Evolutionary conservation across 2,329 filamentous ascomycete genomes (phyloP).

Genomic region (Proliferodiscus dingleyae): DNA sequence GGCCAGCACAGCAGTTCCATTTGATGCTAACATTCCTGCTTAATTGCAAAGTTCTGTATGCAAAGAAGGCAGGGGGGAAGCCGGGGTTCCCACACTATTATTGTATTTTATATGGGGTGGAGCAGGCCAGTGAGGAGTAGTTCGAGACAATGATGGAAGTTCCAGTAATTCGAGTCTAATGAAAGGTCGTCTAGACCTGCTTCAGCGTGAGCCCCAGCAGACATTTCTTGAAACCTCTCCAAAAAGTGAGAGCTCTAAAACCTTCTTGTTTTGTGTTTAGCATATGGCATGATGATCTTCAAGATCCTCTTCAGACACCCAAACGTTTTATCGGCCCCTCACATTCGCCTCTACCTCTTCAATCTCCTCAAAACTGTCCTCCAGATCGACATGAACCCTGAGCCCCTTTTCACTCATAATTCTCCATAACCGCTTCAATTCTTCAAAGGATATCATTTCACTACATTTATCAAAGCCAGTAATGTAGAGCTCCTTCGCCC

Average conservation of each 20-base stretch:
- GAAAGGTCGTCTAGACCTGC: no score
- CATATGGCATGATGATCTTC: no score
- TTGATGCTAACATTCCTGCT: conserved; percentile 29
- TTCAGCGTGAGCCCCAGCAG: no score
- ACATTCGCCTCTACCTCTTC: conserved; percentile 7
- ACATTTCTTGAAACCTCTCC: no score
- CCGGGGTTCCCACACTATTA: neutral
- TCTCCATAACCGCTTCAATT: conserved; percentile 49
- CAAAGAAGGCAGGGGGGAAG: neutral
- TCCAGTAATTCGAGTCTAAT: no score
- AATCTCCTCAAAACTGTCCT: conserved; percentile 33
- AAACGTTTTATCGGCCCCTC: no score
- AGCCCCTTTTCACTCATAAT: conserved; percentile 58
- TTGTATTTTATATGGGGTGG: no score
- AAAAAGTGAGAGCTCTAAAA: no score
- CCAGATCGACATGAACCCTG: conserved; percentile 51
- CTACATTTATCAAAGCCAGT: conserved; percentile 45
- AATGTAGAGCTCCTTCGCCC: conserved; percentile 57
- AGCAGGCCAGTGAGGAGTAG: no score
- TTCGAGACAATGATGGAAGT: no score
- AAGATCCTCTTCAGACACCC: no score
- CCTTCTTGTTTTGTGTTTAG: no score
- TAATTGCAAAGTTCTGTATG: neutral
- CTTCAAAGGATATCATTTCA: conserved; percentile 31
- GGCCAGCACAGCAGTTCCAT: conserved; percentile 36